Base-by-base conservation (phyloP, 352 stramenopile species). In the Lagenidium sp. region DNA sequence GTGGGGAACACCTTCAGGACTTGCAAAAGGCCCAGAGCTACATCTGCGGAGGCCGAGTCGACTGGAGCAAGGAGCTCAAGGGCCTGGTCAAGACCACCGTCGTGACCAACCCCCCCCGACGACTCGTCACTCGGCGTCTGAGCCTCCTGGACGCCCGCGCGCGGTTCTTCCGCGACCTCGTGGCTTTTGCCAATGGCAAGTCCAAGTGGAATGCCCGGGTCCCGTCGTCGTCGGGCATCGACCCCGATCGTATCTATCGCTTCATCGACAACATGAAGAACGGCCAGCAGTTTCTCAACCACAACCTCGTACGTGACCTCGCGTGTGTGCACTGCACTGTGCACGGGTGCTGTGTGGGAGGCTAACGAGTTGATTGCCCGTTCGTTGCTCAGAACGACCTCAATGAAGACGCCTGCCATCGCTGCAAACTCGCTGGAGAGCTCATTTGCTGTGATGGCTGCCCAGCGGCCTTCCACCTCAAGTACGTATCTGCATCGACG, bases 371-470 rank as follows among this genome's bases (percentile, higher is more conserved):
- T 46, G 16, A 40, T 5, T 35, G 25, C 3, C 25, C 4, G 30
- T 39, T 52, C 18, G 15, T 44, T 16, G 35, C 36, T 28, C 21
- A 85, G 71, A 82, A 83, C 36, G 78, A 91, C 41, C 53, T 91
- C 24, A 86, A 87, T 39, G 78, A 91, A 63, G 78, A 91, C 49
- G 66, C 64, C 16, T 91, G 78, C 46, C 74, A 83, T 35, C 78
- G 78, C 23, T 91, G 78, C 36, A 71, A 73, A 1, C 62, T 82
- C 30, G 65, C 69, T 15, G 78, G 78, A 47, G 63, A 87, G 32
- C 56, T 91, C 10, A 82, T 91, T 40, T 91, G 78, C 60, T 91
- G 78, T 44, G 78, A 91, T 46, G 75, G 74, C 11, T 91, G 78
- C 26, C 78, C 78, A 8, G 70, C 74, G 1, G 78, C 78, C 7